Conservation (phyloP, 1,139 yeast genomes). For the Schizosaccharomyces versatilis region DNA sequence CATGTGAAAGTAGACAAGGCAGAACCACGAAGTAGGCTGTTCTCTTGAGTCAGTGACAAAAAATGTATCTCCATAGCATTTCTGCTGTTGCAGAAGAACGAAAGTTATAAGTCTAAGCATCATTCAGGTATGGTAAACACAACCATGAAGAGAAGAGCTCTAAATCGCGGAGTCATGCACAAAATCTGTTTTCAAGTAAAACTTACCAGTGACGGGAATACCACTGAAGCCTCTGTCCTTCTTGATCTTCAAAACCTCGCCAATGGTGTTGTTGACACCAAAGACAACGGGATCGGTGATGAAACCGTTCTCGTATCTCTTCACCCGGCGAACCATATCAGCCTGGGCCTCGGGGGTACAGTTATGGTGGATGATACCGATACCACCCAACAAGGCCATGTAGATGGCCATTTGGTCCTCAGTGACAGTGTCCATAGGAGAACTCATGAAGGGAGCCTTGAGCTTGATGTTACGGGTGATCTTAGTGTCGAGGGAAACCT, state of each 20-base stretch:
- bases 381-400: conserved; percentile 97
- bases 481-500: conserved; percentile 57
- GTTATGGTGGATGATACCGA: conserved; percentile 96
- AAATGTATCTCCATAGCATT: conserved; percentile 79
- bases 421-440: conserved; percentile 99
- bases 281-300: conserved; percentile 85
- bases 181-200: conserved; percentile 6
- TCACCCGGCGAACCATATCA: conserved; percentile 89
- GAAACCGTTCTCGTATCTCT: conserved; percentile 92
- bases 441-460: conserved; percentile 85
- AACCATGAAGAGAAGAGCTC: neutral
- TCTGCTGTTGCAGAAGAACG: conserved; percentile 98
- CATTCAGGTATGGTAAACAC: neutral
- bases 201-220: conserved; percentile 98
- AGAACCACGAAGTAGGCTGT: neutral
- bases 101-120: conserved; percentile 41
- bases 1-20: conserved; percentile 1
- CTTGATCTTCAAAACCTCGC: conserved; percentile 56
- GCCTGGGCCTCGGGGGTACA: conserved; percentile 95
- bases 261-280: conserved; percentile 52
- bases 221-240: conserved; percentile 73
- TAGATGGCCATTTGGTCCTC: conserved; percentile 94
- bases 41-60: conserved; percentile 20
- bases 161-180: neutral
- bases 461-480: conserved; percentile 78